Evolutionary conservation across 2,329 filamentous ascomycete genomes (phyloP).

Genomic region (Cladosporium cucumerinum): DNA sequence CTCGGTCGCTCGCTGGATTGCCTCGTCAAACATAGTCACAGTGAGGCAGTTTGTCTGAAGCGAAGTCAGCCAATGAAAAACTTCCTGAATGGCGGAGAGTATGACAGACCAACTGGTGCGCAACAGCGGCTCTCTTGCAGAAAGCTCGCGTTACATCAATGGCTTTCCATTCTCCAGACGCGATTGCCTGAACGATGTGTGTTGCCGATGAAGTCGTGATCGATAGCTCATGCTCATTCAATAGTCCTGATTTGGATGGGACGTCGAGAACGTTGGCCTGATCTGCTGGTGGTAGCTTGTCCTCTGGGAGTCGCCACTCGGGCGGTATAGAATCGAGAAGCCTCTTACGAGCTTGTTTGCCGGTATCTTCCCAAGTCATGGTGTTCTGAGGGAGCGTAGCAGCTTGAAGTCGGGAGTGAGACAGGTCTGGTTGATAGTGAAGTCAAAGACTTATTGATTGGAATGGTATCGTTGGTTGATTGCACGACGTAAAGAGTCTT

Average conservation of each 20-base stretch:
- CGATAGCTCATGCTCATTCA: conserved; percentile 51
- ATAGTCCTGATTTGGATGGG: conserved; percentile 57
- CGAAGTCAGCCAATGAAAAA: background rate
- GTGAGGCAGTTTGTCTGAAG: conserved; percentile 55
- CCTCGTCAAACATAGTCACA: conserved; percentile 55
- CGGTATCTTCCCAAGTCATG: conserved; percentile 14
- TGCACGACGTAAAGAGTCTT: background rate
- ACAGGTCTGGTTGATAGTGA: background rate
- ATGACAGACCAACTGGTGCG: conserved; percentile 46
- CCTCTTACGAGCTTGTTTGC: conserved; percentile 38
- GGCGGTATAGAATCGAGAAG: conserved; percentile 52
- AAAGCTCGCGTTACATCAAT: conserved; percentile 52
- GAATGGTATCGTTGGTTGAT: background rate
- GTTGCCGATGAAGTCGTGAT: conserved; percentile 46
- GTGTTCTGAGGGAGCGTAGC: background rate
- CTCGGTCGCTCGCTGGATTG: conserved; percentile 49
- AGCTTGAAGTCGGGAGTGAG: background rate
- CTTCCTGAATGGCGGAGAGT: too few species aligned
- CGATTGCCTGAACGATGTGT: conserved; percentile 41
- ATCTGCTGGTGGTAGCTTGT: conserved; percentile 52
- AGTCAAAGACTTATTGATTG: background rate
- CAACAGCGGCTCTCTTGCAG: conserved; percentile 53
- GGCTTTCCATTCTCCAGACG: conserved; percentile 47
- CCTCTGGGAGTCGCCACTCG: conserved; percentile 55
- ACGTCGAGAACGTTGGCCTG: conserved; percentile 57